Conservation (phyloP, 768 basidiomycete species). For the Suillus luteus region DNA sequence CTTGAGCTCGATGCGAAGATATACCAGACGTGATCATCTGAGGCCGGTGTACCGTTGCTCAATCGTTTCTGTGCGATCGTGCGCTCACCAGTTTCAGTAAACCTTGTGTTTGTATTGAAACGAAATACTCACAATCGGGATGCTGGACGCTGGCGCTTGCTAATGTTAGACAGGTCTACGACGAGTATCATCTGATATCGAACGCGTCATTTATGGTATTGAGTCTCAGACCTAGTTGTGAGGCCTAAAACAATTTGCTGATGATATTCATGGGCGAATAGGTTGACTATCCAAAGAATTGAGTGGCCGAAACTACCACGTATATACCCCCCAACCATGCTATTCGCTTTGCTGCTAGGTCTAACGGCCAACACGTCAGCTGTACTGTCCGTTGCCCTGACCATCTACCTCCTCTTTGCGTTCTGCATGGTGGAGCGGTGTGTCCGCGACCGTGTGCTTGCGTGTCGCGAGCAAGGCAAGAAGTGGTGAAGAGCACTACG, state of each 20-base stretch:
- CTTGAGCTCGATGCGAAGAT: background rate
- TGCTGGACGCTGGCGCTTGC: background rate
- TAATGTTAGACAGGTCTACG: background rate
- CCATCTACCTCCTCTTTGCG: no score
- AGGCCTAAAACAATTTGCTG: background rate
- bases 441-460: no score
- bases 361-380: background rate
- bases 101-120: background rate
- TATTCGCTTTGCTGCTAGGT: background rate
- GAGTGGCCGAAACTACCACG: background rate
- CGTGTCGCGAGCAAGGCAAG: no score
- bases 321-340: background rate
- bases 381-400: background rate
- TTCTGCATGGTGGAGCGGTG: background rate
- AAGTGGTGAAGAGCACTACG: no score
- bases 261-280: background rate
- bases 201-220: background rate
- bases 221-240: no score
- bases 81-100: background rate
- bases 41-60: background rate
- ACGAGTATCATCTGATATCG: background rate
- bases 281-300: background rate
- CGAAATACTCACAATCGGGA: background rate
- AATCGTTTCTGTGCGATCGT: background rate
- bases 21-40: background rate